A percentile compares a stretch with the other conserved stretches of the same genome.
phyloP scores from a whole-genome alignment of 1,284 basidiomycete species.

The Cutaneotrichosporon arboriforme region DNA sequence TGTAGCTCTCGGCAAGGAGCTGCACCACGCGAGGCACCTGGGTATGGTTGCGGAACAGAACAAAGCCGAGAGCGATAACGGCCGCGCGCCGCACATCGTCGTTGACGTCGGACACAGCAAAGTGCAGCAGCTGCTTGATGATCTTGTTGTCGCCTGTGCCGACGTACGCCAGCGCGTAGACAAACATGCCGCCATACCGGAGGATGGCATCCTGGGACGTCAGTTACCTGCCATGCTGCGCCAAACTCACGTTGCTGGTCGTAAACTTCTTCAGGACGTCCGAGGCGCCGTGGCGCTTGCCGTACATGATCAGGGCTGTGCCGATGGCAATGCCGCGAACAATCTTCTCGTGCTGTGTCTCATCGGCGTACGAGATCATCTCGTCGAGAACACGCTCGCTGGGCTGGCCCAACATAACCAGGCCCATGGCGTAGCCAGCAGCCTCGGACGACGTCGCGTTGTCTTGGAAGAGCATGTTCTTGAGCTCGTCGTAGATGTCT shows the following conservation, averaged over 20 bases:
- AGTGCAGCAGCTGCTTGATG: slow-evolving; percentile 80
- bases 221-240: slow-evolving; percentile 4
- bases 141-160: slow-evolving; percentile 90
- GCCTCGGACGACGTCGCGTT: slow-evolving; percentile 91
- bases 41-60: slow-evolving; percentile 88
- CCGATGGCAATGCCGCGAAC: slow-evolving; percentile 89
- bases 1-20: slow-evolving; percentile 92
- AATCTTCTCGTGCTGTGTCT: slow-evolving; percentile 97
- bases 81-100: slow-evolving; percentile 92
- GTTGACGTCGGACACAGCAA: slow-evolving; percentile 93
- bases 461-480: slow-evolving; percentile 80
- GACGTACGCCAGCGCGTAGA: slow-evolving; percentile 87
- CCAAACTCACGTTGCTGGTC: slow-evolving; percentile 67
- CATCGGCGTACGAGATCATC: slow-evolving; percentile 88
- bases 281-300: slow-evolving; percentile 82
- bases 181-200: slow-evolving; percentile 93
- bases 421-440: slow-evolving; percentile 89
- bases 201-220: slow-evolving; percentile 75
- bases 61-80: slow-evolving; percentile 87
- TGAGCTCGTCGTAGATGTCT: slow-evolving; percentile 86
- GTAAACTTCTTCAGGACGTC: slow-evolving; percentile 66
- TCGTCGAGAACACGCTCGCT: slow-evolving; percentile 72
- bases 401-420: slow-evolving; percentile 90
- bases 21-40: slow-evolving; percentile 94
- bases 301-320: slow-evolving; percentile 83